Percentiles rank a stretch among this genome's conserved stretches.
phyloP scores from a whole-genome alignment of 805 yeast genomes.

The Lipomyces japonicus region DNA sequence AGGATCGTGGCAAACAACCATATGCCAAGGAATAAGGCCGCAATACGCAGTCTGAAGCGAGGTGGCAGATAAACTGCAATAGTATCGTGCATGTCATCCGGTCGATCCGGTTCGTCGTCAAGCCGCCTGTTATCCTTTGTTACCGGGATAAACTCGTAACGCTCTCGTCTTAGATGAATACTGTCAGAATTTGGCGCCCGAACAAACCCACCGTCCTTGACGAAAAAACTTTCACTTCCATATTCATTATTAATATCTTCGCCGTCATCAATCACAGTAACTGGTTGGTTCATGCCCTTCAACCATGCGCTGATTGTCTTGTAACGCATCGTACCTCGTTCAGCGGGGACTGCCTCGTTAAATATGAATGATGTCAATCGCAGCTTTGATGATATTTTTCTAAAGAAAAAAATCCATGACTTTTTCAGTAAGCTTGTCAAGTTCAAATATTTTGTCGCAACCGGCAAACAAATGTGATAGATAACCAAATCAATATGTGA shows the following conservation, averaged over 20 bases:
- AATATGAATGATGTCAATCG: constrained; percentile 79
- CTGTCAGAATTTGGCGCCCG: constrained; percentile 86
- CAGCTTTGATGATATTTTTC: constrained; percentile 39
- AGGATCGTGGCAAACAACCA: constrained; percentile 44
- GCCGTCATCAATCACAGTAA: not conserved
- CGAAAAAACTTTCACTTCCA: constrained; percentile 56
- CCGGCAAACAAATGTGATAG: constrained; percentile 19
- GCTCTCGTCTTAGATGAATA: constrained; percentile 57
- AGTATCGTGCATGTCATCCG: constrained; percentile 42
- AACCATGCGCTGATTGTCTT: constrained; percentile 48
- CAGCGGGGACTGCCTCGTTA: constrained; percentile 57
- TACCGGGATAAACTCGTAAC: constrained; percentile 71
- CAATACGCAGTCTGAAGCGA: constrained; percentile 57
- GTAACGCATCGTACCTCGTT: constrained; percentile 65
- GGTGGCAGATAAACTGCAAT: constrained; percentile 87
- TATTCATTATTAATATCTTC: constrained; percentile 40
- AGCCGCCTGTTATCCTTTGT: constrained; percentile 70
- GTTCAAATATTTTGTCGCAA: constrained; percentile 13
- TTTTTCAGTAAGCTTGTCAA: constrained; percentile 21
- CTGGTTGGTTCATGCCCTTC: constrained; percentile 33
- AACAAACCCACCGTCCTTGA: constrained; percentile 76
- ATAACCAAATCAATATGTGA: constrained; percentile 20
- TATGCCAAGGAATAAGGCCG: constrained; percentile 44
- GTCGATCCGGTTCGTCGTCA: constrained; percentile 40
- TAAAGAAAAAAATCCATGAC: constrained; percentile 35